These are phyloP conservation scores for Aphanomyces euteiches DNA, from an alignment of 352 stramenopile genomes.

Conservation along the genomic window DNA sequence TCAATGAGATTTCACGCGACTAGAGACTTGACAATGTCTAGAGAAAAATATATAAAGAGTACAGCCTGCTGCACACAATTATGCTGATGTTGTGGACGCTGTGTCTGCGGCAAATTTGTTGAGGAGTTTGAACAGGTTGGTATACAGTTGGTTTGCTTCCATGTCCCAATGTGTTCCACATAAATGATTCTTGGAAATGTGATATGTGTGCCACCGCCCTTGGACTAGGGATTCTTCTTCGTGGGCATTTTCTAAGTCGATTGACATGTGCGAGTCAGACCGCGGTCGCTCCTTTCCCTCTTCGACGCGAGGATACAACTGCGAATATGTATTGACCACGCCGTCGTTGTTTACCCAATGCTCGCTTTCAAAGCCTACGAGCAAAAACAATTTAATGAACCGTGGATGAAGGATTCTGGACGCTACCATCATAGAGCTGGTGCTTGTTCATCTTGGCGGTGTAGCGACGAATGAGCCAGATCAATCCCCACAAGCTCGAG, in stretches of 20 bases:
- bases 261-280: constrained; percentile 17
- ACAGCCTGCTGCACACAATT: not conserved
- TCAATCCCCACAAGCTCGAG: constrained; percentile 50
- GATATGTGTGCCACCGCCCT: constrained; percentile 24
- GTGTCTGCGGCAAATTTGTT: constrained; percentile 11
- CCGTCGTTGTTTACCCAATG: constrained; percentile 21
- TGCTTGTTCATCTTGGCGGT: constrained; percentile 47
- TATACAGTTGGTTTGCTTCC: constrained; percentile 16
- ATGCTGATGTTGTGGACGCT: not conserved
- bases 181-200: constrained; percentile 21
- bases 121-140: constrained; percentile 17
- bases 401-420: not conserved
- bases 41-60: no score
- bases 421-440: constrained; percentile 47
- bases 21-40: no score
- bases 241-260: constrained; percentile 5
- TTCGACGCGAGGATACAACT: constrained; percentile 10
- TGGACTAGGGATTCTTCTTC: not conserved
- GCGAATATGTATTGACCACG: constrained; percentile 26
- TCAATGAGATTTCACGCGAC: constrained; percentile 15
- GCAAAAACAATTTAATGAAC: not conserved
- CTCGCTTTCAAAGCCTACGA: constrained; percentile 24
- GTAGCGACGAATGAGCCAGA: constrained; percentile 60
- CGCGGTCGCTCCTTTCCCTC: not conserved
- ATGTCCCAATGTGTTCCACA: constrained; percentile 14